phyloP scores from a whole-genome alignment of 495 filamentous ascomycete species.

The Aspergillus affinis region DNA sequence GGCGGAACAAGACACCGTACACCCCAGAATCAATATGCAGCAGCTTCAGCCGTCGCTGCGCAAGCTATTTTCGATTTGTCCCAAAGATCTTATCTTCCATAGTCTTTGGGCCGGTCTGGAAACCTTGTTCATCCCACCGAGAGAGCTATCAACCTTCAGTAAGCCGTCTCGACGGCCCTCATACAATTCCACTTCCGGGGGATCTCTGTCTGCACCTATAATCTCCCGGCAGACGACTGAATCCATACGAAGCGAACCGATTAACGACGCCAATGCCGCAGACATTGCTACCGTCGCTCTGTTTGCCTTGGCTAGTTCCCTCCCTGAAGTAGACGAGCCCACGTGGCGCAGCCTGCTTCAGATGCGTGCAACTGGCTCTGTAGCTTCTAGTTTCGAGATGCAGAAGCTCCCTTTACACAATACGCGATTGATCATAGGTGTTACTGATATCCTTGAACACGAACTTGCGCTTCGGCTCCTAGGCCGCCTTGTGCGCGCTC shows the following conservation, averaged over 20 bases:
- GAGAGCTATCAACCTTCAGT: slow-evolving; percentile 44
- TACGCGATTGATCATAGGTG: slow-evolving; percentile 33
- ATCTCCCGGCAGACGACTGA: slow-evolving; percentile 31
- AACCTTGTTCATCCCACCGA: slow-evolving; percentile 64
- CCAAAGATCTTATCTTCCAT: slow-evolving; percentile 61
- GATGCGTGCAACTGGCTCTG: slow-evolving; percentile 53
- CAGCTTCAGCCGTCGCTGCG: slow-evolving; percentile 35
- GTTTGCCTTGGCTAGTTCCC: slow-evolving; percentile 54
- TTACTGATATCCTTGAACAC: slow-evolving; percentile 58
- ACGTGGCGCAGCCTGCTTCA: slow-evolving; percentile 52
- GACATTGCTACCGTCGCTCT: slow-evolving; percentile 56
- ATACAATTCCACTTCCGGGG: slow-evolving; percentile 30
- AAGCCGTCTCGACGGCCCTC: slow-evolving; percentile 39
- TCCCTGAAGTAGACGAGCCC: slow-evolving; percentile 44
- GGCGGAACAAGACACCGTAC: slow-evolving; percentile 6
- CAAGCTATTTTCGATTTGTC: slow-evolving; percentile 40
- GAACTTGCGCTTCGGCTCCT: slow-evolving; percentile 59
- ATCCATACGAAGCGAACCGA: slow-evolving; percentile 30
- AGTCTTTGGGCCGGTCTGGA: slow-evolving; percentile 76
- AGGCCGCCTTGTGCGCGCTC: slow-evolving; percentile 52
- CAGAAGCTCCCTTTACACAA: slow-evolving; percentile 31
- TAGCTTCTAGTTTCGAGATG: slow-evolving; percentile 48
- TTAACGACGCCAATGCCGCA: slow-evolving; percentile 56
- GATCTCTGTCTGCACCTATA: slow-evolving; percentile 24
- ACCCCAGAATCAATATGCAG: slow-evolving; percentile 29